Conservation (phyloP, 331 rosid genomes). For the Dryas integrifolia region DNA sequence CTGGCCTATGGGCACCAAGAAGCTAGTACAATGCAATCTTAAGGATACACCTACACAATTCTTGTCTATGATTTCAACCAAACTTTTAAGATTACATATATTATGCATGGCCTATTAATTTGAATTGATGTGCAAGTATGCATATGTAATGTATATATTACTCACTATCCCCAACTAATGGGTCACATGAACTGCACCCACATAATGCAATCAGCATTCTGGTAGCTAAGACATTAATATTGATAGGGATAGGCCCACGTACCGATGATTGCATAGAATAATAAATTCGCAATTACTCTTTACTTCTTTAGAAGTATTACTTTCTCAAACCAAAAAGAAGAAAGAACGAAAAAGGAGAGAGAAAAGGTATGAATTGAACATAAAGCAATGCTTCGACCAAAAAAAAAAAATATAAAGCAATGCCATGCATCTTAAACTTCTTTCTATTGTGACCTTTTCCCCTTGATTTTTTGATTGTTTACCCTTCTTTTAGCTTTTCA, state of each 20-base stretch:
- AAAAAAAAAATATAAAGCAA: too few relatives aligned
- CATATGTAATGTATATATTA: neutral
- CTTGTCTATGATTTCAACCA: neutral
- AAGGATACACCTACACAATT: neutral
- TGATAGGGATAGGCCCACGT: neutral
- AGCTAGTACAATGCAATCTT: neutral
- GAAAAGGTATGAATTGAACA: neutral
- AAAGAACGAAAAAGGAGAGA: neutral
- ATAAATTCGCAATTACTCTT: neutral
- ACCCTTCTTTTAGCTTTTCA: neutral
- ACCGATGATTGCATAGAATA: constrained; percentile 12
- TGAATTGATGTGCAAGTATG: neutral
- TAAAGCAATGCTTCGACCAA: neutral
- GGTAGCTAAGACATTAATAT: neutral
- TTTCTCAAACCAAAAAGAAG: neutral
- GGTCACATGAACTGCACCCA: neutral
- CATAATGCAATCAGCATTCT: neutral
- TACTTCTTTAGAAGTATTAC: neutral
- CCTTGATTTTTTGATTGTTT: neutral
- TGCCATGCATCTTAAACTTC: neutral
- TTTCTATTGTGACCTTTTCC: neutral
- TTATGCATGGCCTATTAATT: neutral
- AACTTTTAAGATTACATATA: neutral
- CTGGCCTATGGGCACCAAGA: too few relatives aligned
- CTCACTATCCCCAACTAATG: neutral